phyloP scores from a whole-genome alignment of 73 alveolate genomes.

The Vitrella brassicaformis region DNA sequence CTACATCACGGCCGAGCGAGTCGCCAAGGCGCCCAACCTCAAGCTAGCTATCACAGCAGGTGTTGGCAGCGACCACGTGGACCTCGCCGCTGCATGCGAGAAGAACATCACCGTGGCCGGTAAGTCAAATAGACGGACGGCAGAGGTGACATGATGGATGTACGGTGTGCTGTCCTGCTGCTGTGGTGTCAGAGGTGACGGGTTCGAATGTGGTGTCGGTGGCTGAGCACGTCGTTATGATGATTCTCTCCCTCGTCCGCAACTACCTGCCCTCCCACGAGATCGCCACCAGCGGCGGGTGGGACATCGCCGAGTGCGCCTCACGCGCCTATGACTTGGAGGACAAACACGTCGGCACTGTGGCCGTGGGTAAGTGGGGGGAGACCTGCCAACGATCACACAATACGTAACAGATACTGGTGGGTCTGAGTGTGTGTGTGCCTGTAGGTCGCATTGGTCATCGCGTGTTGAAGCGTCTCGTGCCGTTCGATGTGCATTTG shows the following conservation, averaged over 20 bases:
- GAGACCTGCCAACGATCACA: too few species aligned
- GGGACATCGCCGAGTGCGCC: slow-evolving; percentile 34
- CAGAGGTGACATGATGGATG: too few species aligned
- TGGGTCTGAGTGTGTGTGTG: too few species aligned
- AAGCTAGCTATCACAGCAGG: slow-evolving; percentile 25
- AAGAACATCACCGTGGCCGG: slow-evolving; percentile 21
- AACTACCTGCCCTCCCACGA: slow-evolving; percentile 14
- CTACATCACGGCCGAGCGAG: slow-evolving; percentile 26
- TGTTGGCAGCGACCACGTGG: slow-evolving; percentile 16
- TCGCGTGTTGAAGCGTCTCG: slow-evolving; percentile 8
- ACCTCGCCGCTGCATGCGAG: slow-evolving; percentile 9
- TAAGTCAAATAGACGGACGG: too few species aligned
- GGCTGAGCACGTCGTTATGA: slow-evolving; percentile 28
- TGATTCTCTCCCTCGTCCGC: slow-evolving; percentile 10
- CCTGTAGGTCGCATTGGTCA: slow-evolving; percentile 25
- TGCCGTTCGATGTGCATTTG: slow-evolving; percentile 12
- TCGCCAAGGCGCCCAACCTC: slow-evolving; percentile 11
- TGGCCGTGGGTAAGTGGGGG: too few species aligned
- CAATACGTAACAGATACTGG: too few species aligned
- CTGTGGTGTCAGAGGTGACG: slow-evolving; percentile 8
- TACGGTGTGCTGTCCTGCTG: too few species aligned
- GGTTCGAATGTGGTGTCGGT: slow-evolving; percentile 14
- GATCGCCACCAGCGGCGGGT: slow-evolving; percentile 7
- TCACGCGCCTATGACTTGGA: slow-evolving; percentile 14
- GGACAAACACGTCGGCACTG: slow-evolving; percentile 28